Base-by-base conservation (phyloP, 306 rosid genomes). In the Quercus mongolica region DNA sequence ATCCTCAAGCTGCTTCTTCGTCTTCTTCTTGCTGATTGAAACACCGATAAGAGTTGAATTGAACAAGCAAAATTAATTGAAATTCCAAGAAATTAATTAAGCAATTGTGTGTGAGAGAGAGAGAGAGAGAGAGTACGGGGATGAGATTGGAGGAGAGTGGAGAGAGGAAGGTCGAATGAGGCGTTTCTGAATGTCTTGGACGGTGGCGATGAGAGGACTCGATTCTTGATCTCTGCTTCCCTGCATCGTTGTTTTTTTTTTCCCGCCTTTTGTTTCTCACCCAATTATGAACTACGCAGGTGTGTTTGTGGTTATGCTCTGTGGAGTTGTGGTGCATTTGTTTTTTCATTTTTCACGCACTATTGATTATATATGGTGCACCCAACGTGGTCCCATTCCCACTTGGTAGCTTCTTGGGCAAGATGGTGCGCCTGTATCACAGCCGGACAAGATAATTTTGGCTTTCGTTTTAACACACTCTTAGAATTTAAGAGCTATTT, bases 111-210 rank as follows among this genome's bases (percentile, higher is more conserved):
- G 35, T 18, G 61, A 73, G 44, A 56, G 44, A 75, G 62, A 15
- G 23, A 57, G 13, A 26, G 61, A 73, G 46, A 57, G 41, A 65
- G 33, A 44, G 35, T 23, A 41, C 26, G 51, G 14, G 3, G 38
- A 46, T 35, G 78, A 63, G 71, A 55, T 6, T 56, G 6, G 23
- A 41, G 75, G 57, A 65, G 78, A 71, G 38, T 57, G 74, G 49
- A 80, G 52, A 30, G 71, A 33, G 5, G 82, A 23, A 33, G 78
- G 78, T 58, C 82, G 77, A 25, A 81, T 30, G 11, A 86, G 89
- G 62, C 85, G 76, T 56, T 77, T 78, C 62, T 75, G 74, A 28
- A 83, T 78, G 33, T 83, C 85, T 52, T 83, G 73, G 19, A 78
- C 68, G 59, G 79, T 86, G 74, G 90, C 83, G 5, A 80, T 68